Evolutionary conservation across 23 red algal genomes (phyloP).

Genomic region (Cyanidium caldarium): DNA sequence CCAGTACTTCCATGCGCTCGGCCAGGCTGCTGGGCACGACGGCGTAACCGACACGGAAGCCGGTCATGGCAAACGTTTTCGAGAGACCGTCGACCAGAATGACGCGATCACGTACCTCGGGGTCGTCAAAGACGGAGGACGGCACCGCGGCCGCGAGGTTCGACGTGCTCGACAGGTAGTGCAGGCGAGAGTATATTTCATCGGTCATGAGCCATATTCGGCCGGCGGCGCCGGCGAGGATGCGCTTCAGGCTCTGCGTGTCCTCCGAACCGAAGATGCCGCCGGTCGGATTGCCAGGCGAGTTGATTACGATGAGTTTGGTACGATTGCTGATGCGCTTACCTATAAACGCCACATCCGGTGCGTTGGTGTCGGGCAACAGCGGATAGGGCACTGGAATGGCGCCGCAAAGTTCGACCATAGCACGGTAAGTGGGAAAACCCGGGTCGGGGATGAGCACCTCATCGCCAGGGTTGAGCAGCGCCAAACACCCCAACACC

Average conservation of each 20-base stretch:
- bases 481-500: constrained; percentile 37
- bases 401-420: constrained; percentile 38
- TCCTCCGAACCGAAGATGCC: constrained; percentile 13
- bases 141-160: background rate
- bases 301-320: constrained; percentile 53
- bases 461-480: constrained; percentile 43
- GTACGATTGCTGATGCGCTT: constrained; percentile 18
- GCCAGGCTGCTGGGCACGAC: constrained; percentile 51
- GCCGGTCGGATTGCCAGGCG: constrained; percentile 90
- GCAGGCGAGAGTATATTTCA: constrained; percentile 68
- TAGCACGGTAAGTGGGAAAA: constrained; percentile 75
- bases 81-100: constrained; percentile 95
- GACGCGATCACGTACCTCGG: constrained; percentile 43
- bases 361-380: constrained; percentile 13
- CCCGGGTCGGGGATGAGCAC: constrained; percentile 87
- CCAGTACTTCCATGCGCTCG: constrained; percentile 40
- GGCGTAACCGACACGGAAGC: constrained; percentile 79
- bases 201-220: constrained; percentile 62
- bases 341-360: constrained; percentile 35
- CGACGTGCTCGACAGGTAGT: constrained; percentile 9
- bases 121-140: constrained; percentile 20
- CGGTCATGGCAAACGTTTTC: constrained; percentile 92
- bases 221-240: constrained; percentile 26
- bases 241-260: constrained; percentile 3
- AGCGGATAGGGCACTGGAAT: constrained; percentile 30